Evolutionary conservation across 495 filamentous ascomycete genomes (phyloP), one percentile per base, ranked within the genome.

Genomic region (Copromyces sp.): DNA sequence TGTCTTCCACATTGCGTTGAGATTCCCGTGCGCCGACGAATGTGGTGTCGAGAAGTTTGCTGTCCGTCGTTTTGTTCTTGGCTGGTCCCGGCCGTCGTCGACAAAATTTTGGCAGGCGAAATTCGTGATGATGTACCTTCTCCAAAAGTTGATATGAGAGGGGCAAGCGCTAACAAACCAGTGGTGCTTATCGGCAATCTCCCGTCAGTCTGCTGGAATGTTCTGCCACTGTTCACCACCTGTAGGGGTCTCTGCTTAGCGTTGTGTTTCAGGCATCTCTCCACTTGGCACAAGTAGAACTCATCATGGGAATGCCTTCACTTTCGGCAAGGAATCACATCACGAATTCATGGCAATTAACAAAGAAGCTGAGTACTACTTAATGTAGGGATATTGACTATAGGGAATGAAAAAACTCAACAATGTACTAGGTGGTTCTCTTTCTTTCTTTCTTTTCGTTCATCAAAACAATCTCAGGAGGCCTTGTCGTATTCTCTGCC

Each of bases 1-100:
- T 68, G 76, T 76, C 73, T 74, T 79, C 80, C 75, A 81, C 80
- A 81, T 81, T 32, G 35, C 79, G 39, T 59, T n/a, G 37, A 70
- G 42, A 35, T 68, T 65, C 68, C n/a, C 68, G 39, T n/a, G 44
- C 53, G 16, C 29, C 42, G 44, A 71, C 53, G 53, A 14, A 14
- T 65, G 53, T 65, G 53, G 53, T 65, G 29, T 65, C 29, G 29
- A 32, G 24, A 65, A 12, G 14, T 65, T 24, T 1, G 53, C 14
- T 65, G 29, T 61, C 53, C 53, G 53, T 65, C 47, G 47, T 61
- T 12, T 61, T 32, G 45, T 32, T 12, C 12, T 61, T 14, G 47
- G 47, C 2, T 61, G 47, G 12, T 61, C 11, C 47, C 47, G 24
- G 24, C 24, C 24, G 24, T 61, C 53, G 53, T 65, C 29, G 53